Evolutionary conservation across 352 stramenopile species (phyloP).

Genomic region (Proteromonas lacertae): DNA sequence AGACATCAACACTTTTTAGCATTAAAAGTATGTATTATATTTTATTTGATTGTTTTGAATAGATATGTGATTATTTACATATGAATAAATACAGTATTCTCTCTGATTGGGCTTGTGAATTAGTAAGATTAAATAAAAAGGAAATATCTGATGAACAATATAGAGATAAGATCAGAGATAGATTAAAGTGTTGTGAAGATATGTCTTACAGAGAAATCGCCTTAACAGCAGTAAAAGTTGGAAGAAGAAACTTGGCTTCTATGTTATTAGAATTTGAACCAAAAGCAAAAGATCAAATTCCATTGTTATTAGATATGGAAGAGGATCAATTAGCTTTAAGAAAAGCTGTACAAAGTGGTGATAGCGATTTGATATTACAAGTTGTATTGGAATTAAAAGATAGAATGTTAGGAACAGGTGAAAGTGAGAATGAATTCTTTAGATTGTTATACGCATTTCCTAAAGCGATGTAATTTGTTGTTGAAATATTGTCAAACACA

Average conservation of each 20-base stretch:
- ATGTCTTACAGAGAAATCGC: constrained; percentile 5
- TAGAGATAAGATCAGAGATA: not conserved
- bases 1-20: constrained; percentile 43
- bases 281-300: constrained; percentile 17
- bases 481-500: too few relatives aligned
- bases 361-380: constrained; percentile 47
- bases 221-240: constrained; percentile 6
- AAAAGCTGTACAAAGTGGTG: constrained; percentile 43
- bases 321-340: constrained; percentile 45
- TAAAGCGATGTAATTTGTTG: too few relatives aligned
- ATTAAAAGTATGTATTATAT: constrained; percentile 48
- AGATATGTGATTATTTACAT: constrained; percentile 13
- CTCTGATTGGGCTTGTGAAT: constrained; percentile 49
- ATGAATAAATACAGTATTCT: constrained; percentile 41
- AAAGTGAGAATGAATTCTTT: too few relatives aligned
- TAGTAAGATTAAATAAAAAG: constrained; percentile 10
- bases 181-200: not conserved
- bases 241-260: constrained; percentile 33
- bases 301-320: constrained; percentile 42
- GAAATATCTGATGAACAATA: constrained; percentile 1
- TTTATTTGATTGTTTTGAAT: not conserved
- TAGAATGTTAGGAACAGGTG: not conserved
- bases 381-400: constrained; percentile 30
- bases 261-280: constrained; percentile 46
- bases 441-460: too few relatives aligned